Evolutionary conservation across 495 filamentous ascomycete genomes (phyloP), one percentile per base, ranked within the genome.

Genomic region (Penicillium mononematosum): DNA sequence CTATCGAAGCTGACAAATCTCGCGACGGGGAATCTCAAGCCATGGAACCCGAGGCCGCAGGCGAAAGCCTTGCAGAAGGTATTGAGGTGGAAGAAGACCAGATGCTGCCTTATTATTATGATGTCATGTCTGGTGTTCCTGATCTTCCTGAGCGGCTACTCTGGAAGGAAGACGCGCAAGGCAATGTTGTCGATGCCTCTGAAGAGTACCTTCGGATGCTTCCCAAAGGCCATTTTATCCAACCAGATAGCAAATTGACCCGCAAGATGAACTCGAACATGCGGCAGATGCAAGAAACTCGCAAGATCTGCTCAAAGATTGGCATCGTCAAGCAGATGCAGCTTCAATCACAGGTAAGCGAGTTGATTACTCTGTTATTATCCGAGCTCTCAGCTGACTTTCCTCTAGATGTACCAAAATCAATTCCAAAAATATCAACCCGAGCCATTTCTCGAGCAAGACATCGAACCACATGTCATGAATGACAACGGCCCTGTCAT

Each of bases 261-360:
- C 79, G 79, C 50, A 92, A 85, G 68, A 83, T 99, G 65, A 89
- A 96, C 58, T 85, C 85, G 50, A 99, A 99, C 63, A 88, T 98
- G 77, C 83, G 83, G 39, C 92, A 97, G 66, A 91, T 98, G 86
- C 94, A 99, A 70, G 93, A 97, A 56, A 98, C 94, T 0, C 81
- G 95, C 62, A 98, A 97, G 70, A 82, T 99, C 11, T 95, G 90
- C 68, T 92, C 91, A 3, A 98, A 98, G 71, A 92, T 98, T 66
- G 86, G 90, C 29, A 88, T 99, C 56, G 92, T 99, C 68, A 99
- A 98, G 79, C 94, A 99, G 76, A 99, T 99, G 94, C 95, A 98
- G 70, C 78, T 96, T 31, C 95, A 99, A 66, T 88, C 92, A 45
- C 94, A 96, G 83, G 92, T 92, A 85, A 61, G 64, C 77, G 61